phyloP scores from a whole-genome alignment of 805 yeast species.

The Huiozyma naganishii region DNA sequence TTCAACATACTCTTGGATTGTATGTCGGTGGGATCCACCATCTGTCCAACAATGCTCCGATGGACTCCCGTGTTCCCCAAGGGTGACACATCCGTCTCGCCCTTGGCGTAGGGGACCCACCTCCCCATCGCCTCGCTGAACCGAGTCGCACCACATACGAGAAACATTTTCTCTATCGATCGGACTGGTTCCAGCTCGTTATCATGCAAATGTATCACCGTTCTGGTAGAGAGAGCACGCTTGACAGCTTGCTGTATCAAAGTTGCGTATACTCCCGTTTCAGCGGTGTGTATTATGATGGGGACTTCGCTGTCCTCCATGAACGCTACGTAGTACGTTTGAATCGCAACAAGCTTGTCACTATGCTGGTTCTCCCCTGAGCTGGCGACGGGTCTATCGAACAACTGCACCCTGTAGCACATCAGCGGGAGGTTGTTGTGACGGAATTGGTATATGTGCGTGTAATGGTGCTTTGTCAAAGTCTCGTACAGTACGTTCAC shows the following conservation, averaged over 20 bases:
- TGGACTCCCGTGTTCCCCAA: constrained; percentile 38
- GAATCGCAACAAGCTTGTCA: constrained; percentile 29
- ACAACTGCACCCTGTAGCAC: constrained; percentile 56
- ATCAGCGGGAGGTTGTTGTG: constrained; percentile 55
- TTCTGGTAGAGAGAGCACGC: constrained; percentile 34
- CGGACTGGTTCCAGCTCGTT: constrained; percentile 30
- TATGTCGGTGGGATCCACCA: constrained; percentile 5
- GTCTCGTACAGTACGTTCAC: constrained; percentile 37
- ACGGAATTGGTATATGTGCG: constrained; percentile 51
- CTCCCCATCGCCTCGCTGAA: constrained; percentile 53
- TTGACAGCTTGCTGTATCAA: constrained; percentile 48
- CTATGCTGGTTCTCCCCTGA: background rate
- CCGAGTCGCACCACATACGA: constrained; percentile 52
- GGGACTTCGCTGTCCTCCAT: constrained; percentile 49
- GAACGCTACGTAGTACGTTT: constrained; percentile 54
- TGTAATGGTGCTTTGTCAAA: constrained; percentile 42
- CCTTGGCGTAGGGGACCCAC: constrained; percentile 68
- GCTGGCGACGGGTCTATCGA: constrained; percentile 31
- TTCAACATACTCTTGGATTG: constrained; percentile 39
- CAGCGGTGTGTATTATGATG: constrained; percentile 46
- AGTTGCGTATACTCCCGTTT: constrained; percentile 36
- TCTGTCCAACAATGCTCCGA: constrained; percentile 23
- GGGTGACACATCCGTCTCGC: constrained; percentile 54
- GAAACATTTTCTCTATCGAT: constrained; percentile 46
- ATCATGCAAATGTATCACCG: constrained; percentile 32